Evolutionary conservation across 164 flowering plant genomes (phyloP), one percentile per base, ranked within the genome.

Genomic region (Tetracentron sinense): DNA sequence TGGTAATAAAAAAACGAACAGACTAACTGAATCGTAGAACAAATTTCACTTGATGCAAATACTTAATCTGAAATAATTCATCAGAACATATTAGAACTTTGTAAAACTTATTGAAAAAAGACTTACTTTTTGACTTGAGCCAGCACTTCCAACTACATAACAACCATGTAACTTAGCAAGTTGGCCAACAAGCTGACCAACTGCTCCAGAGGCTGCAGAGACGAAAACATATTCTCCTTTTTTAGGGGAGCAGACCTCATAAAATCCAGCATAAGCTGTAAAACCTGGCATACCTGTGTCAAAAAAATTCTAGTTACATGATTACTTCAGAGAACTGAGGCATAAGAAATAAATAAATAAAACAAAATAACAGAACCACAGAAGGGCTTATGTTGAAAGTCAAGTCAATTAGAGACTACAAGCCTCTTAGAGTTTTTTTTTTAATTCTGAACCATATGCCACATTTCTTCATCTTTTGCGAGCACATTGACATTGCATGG

Each of bases 141-240:
- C 92, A 31, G 90, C 88, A 79, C 87, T 86, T 64, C 96, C 96
- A 69, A 88, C 92, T 10, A 88, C 92, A 72, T 82, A 86, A 74
- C 96, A 88, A 23, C 96, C 92, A 70, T 80, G 79, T 72, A 88
- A 66, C 70, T 84, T 88, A 21, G 91, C 95, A 55, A 86, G 81
- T 57, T 88, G 91, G 53, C 91, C 95, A 68, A 88, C 89, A 68
- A 88, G 83, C 75, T 88, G 91, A 47, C 95, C 95, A 72, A 86
- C 96, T 0, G 95, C 95, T 55, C 95, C 95, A 54, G 90, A 73
- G 38, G 96, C 96, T 7, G 96, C 90, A 23, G 92, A 86, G 21
- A 89, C 74, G 33, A 82, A 87, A 48, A 89, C 87, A 49, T 31
- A 61, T 2, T 89, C 96, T 3, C 92, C 92, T 60, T 78, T 79